Evolutionary conservation across 495 filamentous ascomycete genomes (phyloP).

Genomic region (Amphirosellinia nigrospora): DNA sequence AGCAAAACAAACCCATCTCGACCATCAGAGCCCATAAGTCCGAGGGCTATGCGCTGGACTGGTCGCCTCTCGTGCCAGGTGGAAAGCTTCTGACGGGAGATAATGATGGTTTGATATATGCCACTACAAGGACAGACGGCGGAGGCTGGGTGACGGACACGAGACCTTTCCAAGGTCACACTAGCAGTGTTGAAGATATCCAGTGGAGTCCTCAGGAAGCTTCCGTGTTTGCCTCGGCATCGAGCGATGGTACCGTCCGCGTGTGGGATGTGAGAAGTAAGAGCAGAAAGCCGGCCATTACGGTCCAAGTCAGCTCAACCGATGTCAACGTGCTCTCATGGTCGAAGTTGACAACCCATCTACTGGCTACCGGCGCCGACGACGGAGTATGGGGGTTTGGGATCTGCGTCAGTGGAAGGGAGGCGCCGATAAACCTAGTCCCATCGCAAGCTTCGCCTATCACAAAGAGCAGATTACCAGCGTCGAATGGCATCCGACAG

Average conservation of each 20-base stretch:
- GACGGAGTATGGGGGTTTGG: conserved; percentile 97
- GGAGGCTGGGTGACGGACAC: conserved; percentile 86
- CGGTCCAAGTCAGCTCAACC: conserved; percentile 78
- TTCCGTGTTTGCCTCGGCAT: conserved; percentile 91
- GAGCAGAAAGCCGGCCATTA: conserved; percentile 80
- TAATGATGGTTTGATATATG: conserved; percentile 85
- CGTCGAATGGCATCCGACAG: conserved; percentile 96
- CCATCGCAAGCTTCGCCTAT: conserved; percentile 89
- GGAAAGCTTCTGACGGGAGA: conserved; percentile 93
- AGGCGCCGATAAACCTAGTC: conserved; percentile 59
- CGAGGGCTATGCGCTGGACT: conserved; percentile 94
- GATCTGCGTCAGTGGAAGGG: conserved; percentile 91
- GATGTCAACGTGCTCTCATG: conserved; percentile 98
- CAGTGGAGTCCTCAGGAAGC: conserved; percentile 94
- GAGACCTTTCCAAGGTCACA: conserved; percentile 80
- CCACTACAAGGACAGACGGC: conserved; percentile 81
- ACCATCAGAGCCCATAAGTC: conserved; percentile 89
- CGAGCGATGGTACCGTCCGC: conserved; percentile 91
- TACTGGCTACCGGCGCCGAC: conserved; percentile 91
- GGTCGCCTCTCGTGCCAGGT: conserved; percentile 74
- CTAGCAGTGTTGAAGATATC: conserved; percentile 86
- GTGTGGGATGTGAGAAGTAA: conserved; percentile 95
- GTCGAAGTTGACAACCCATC: conserved; percentile 82
- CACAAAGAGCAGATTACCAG: conserved; percentile 95
- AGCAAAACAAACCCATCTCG: conserved; percentile 81